A percentile compares a stretch with the other conserved stretches of the same genome.
phyloP scores from a whole-genome alignment of 257 asterid species.

The Euphrasia confusa region DNA sequence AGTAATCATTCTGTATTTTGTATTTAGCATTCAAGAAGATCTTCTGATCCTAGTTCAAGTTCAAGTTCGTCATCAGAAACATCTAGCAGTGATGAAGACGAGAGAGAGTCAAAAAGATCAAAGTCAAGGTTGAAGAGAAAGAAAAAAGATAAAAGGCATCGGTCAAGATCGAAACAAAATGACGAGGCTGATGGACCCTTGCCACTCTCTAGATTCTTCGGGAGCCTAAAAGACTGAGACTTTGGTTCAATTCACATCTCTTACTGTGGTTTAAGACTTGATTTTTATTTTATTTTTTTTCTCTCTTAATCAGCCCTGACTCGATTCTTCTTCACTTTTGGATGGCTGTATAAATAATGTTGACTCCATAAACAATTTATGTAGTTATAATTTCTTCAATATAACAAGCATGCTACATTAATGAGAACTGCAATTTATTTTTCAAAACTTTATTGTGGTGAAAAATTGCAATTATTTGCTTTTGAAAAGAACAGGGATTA shows the following conservation, averaged over 20 bases:
- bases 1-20: background rate
- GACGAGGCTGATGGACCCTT: slow-evolving; percentile 67
- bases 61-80: slow-evolving; percentile 65
- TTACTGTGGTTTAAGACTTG: slow-evolving; percentile 4
- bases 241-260: slow-evolving; percentile 3
- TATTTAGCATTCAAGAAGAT: slow-evolving; percentile 58
- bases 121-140: slow-evolving; percentile 56
- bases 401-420: background rate
- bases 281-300: slow-evolving; percentile 4
- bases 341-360: slow-evolving; percentile 3
- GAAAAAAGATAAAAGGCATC: slow-evolving; percentile 65
- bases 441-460: too few relatives aligned
- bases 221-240: slow-evolving; percentile 47
- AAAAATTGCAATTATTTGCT: too few relatives aligned
- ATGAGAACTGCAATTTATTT: too few relatives aligned
- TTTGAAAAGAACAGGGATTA: too few relatives aligned
- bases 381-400: background rate
- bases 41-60: slow-evolving; percentile 62
- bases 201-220: slow-evolving; percentile 89
- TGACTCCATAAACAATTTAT: background rate
- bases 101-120: slow-evolving; percentile 57
- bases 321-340: slow-evolving; percentile 17
- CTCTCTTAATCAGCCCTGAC: slow-evolving; percentile 1
- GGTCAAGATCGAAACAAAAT: slow-evolving; percentile 52
- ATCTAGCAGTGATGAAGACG: slow-evolving; percentile 71